These are phyloP conservation scores for Paecilomyces variotii DNA, from an alignment of 2,329 filamentous ascomycete species.

Conservation along the genomic window DNA sequence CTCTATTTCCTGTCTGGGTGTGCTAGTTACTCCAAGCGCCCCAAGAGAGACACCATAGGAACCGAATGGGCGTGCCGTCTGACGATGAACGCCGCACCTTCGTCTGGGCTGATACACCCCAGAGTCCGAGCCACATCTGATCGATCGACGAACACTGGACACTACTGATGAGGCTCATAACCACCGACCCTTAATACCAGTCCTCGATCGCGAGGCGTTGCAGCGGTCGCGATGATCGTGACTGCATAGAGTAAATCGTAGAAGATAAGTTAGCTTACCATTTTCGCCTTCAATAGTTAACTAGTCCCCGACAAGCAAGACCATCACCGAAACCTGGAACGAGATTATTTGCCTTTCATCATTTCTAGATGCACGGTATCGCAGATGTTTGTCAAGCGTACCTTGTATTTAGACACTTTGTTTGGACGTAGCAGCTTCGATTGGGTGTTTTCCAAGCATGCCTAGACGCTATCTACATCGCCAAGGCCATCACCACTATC, in stretches of 20 bases:
- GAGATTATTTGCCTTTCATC: neutral
- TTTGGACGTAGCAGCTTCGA: neutral
- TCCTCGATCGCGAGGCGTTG: neutral
- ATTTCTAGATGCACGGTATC: neutral
- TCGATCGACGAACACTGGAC: neutral
- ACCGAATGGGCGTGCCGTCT: neutral
- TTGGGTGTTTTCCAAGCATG: neutral
- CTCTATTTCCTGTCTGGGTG: neutral
- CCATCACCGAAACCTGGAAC: neutral
- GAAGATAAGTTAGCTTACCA: neutral
- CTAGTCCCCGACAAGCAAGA: neutral
- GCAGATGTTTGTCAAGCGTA: neutral
- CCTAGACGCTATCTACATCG: neutral
- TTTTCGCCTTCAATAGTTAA: neutral
- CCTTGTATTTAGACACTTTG: neutral
- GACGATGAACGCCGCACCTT: constrained; percentile 6
- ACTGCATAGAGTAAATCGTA: neutral
- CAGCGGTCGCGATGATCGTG: neutral
- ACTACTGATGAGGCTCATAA: neutral
- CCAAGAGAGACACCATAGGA: neutral
- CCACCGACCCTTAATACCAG: neutral
- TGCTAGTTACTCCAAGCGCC: neutral
- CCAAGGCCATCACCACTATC: neutral
- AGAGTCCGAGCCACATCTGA: neutral
- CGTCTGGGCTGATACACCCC: neutral